Base-by-base conservation (phyloP, 768 basidiomycete genomes). In the Tricholoma furcatifolium region DNA sequence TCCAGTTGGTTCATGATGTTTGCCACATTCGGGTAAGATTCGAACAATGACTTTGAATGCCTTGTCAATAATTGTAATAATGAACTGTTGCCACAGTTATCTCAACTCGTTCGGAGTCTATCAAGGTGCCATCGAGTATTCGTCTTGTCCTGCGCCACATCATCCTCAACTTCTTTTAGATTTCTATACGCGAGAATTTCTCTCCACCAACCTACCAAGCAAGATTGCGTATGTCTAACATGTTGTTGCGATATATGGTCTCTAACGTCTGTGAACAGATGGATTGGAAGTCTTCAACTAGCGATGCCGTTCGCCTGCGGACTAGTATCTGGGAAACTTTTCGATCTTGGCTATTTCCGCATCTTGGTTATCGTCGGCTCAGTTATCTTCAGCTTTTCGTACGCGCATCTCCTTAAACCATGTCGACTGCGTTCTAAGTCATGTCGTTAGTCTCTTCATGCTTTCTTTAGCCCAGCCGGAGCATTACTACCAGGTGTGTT, bases 401-500 rank as follows among this genome's bases (percentile, higher is more conserved):
- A 20, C 38, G 55, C 24, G 1, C 10, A 3, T 7, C 38, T 7
- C 18, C 7, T 15, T 7, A 10, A 17, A 39, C 17, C 10, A 2
- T 17, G 27, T 10, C 1, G 38, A n/a, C n/a, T n/a, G n/a, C n/a
- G 7, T 17, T 17, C n/a, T 15, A 17, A 39, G 14, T 6, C 1
- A 14, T 7, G 8, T n/a, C 17, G 38, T 59, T 67, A 15, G 68
- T 0, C 44, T 70, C 20, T 74, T 75, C 55, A 70, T 73, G 69
- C 54, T 75, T 23, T 75, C 74, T 9, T 51, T 72, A 17, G 65
- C 65, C 7, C 62, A 72, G 27, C 68, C 70, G 31, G 63, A 66
- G 7, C 50, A 67, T 17, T 74, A 72, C 39, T 73, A 74, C 27
- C 66, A 70, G 50, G 60, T 55, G 0, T 15, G 46, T n/a, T 3